Evolutionary conservation across 768 basidiomycete species (phyloP).

Genomic region (Kwoniella sp.): DNA sequence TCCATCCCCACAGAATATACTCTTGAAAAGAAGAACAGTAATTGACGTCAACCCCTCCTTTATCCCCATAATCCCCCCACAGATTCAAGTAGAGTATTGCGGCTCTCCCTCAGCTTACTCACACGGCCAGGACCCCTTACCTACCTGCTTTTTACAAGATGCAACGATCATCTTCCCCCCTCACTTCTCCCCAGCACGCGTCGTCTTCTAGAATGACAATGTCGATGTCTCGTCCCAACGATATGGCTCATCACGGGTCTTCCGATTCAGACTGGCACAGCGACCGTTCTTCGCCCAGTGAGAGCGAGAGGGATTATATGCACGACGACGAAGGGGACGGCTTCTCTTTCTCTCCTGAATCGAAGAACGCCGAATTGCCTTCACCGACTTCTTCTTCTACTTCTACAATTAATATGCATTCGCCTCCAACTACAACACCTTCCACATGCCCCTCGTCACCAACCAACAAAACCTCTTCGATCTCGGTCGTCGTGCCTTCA

Average conservation of each 20-base stretch:
- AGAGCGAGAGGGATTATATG: not conserved
- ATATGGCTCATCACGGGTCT: not conserved
- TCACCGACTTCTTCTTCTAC: constrained; percentile 2
- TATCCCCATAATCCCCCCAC: too few species aligned
- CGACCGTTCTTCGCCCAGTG: not conserved
- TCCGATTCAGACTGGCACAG: constrained; percentile 5
- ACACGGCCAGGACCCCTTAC: not conserved
- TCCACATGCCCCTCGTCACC: not conserved
- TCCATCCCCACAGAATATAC: too few species aligned
- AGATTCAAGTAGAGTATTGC: too few species aligned
- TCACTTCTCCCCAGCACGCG: not conserved
- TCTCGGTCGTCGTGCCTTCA: not conserved
- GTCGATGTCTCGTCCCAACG: not conserved
- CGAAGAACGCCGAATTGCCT: constrained; percentile 5
- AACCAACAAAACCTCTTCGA: constrained; percentile 3
- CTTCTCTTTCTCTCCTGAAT: constrained; percentile 10
- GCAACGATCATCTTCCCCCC: not conserved
- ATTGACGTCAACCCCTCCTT: too few species aligned
- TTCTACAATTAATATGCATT: constrained; percentile 1
- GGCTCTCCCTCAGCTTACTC: too few species aligned
- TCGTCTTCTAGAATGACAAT: not conserved
- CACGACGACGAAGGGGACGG: constrained; percentile 1
- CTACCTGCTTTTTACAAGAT: not conserved
- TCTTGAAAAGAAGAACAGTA: too few species aligned
- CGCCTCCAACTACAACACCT: not conserved